A percentile compares a stretch with the other conserved stretches of the same genome.
Conservation (phyloP, 208 protist genomes). For the Novymonas esmeraldas region DNA sequence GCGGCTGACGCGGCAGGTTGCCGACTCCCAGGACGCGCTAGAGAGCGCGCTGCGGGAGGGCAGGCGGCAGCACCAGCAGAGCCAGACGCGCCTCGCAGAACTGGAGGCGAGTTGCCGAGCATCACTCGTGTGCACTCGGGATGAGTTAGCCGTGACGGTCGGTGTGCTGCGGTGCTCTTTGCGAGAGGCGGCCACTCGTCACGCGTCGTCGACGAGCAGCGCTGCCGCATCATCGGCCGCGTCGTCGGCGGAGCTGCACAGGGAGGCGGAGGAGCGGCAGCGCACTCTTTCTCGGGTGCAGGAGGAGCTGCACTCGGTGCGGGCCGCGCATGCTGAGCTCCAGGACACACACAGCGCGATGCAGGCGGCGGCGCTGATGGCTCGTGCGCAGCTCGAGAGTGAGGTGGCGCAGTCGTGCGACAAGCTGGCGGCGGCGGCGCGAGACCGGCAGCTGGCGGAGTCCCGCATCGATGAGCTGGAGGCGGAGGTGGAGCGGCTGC, state of each 20-base stretch:
- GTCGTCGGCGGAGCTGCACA: conserved; percentile 7
- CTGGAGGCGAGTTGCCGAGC: conserved; percentile 18
- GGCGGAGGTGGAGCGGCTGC: conserved; percentile 32
- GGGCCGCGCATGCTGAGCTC: conserved; percentile 14
- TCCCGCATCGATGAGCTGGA: conserved; percentile 33
- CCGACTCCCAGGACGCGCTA: conserved; percentile 16
- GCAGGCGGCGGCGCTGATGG: conserved; percentile 11
- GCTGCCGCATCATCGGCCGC: conserved; percentile 1
- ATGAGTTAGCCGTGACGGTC: conserved; percentile 15
- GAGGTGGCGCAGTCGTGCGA: conserved; percentile 22
- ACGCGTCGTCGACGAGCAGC: neutral
- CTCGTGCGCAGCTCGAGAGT: conserved; percentile 10
- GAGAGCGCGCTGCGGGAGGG: conserved; percentile 25
- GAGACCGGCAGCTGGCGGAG: conserved; percentile 8
- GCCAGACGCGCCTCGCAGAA: conserved; percentile 21
- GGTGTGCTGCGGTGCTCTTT: conserved; percentile 18
- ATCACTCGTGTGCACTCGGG: conserved; percentile 13
- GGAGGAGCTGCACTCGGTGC: conserved; percentile 21
- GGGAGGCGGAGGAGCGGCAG: neutral
- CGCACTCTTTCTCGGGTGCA: neutral
- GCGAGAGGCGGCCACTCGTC: neutral
- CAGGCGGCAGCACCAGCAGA: conserved; percentile 18
- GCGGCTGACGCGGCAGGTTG: conserved; percentile 15
- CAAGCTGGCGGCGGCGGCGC: conserved; percentile 4
- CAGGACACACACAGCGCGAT: conserved; percentile 23